Percentiles rank a stretch among this genome's conserved stretches.
Evolutionary conservation across 345 rosid genomes (phyloP).

Genomic region (Trapa incisa): DNA sequence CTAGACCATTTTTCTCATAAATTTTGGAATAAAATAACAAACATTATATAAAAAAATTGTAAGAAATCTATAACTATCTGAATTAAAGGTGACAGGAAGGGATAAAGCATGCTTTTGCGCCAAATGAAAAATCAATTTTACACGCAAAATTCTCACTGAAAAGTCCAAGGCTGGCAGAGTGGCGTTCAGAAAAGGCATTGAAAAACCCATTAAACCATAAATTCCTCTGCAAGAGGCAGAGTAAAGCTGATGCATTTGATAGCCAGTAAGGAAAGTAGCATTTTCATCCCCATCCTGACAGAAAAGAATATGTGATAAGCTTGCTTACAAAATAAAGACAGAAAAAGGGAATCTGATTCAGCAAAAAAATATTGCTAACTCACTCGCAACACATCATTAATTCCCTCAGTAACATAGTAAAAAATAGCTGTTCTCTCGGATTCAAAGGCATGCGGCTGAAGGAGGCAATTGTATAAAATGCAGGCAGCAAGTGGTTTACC

Average conservation of each 20-base stretch:
- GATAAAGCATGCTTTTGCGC: neutral
- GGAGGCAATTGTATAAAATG: no score
- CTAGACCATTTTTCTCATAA: neutral
- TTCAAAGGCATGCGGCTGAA: no score
- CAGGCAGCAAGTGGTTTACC: no score
- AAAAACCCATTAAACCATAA: constrained; percentile 65
- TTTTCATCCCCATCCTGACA: constrained; percentile 22
- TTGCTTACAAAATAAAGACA: no score
- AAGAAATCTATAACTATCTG: neutral
- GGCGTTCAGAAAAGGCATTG: constrained; percentile 37
- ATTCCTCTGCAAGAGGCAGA: constrained; percentile 86
- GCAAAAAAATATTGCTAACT: no score
- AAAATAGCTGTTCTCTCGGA: no score
- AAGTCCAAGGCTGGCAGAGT: constrained; percentile 38
- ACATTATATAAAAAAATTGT: neutral
- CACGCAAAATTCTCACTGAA: constrained; percentile 62
- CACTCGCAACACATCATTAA: no score
- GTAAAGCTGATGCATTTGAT: constrained; percentile 79
- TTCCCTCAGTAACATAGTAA: no score
- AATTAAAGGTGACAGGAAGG: neutral
- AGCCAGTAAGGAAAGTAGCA: constrained; percentile 80
- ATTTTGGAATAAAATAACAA: neutral
- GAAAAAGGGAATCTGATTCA: no score
- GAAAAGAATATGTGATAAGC: no score
- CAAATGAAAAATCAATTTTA: constrained; percentile 3